Evolutionary conservation across 352 stramenopile genomes (phyloP), one percentile per base, ranked within the genome.

Genomic region (Thalassiosira gravida): DNA sequence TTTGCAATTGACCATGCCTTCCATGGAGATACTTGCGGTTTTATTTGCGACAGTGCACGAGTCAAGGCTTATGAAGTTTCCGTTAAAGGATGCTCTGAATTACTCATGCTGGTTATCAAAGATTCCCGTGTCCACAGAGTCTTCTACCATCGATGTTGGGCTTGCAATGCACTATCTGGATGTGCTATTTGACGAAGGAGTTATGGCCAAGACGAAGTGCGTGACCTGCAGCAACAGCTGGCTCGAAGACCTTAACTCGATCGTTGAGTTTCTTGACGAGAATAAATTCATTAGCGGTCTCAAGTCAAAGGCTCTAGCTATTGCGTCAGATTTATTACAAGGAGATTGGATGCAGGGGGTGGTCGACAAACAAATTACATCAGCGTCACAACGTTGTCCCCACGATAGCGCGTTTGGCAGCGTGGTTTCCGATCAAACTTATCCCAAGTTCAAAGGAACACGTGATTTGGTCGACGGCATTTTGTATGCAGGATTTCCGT

Each of bases 61-160:
- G 32, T 72, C 66, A 25, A 75, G 70, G 25, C 72, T 92, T 13
- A 80, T 79, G 29, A 62, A 71, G 16, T 87, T 87, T 46, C 86
- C 86, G 9, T 49, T 92, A 3, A 58, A 73, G 52, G 76, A 90
- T 62, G 44, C 87, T 29, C 29, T 78, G 7, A 89, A 87, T 24
- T 57, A 77, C 13, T 29, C 82, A 24, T 92, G 86, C 53, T 92
- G 86, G 86, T 42, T 92, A 20, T 76, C 82, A 20, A 87, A 68
- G 11, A 81, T 92, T 35, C 62, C 61, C 8, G 18, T 32, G 24
- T 75, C 67, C n/a, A n/a, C 59, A 5, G 46, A 66, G 5, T 57
- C 50, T 42, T 30, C 47, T 11, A 27, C 6, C 13, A 18, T 66
- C 30, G 30, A 72, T 59, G 18, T 71, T 77, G 73, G 72, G 13